Percentiles rank a stretch among this genome's conserved stretches.
Conservation (phyloP, 306 rosid genomes). For the Medicago lupulina region DNA sequence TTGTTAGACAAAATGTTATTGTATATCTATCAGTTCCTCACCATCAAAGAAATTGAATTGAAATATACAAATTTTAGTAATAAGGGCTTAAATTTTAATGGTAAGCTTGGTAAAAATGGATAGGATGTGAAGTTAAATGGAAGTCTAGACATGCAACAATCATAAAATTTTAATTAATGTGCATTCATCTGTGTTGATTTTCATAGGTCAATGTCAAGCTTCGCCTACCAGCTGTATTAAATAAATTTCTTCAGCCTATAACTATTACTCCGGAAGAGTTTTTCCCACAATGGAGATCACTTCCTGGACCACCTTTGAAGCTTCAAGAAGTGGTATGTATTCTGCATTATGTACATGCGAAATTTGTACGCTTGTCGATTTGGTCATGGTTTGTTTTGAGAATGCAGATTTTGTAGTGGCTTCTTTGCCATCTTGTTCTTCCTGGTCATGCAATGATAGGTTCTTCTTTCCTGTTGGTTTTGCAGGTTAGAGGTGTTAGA, state of each 20-base stretch:
- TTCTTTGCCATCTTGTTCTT: slow-evolving; percentile 18
- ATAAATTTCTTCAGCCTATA: slow-evolving; percentile 92
- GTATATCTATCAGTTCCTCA: not conserved
- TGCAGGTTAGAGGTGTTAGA: slow-evolving; percentile 96
- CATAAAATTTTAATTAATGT: slow-evolving; percentile 38
- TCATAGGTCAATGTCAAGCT: slow-evolving; percentile 84
- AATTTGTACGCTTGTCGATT: slow-evolving; percentile 21
- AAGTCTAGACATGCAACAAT: slow-evolving; percentile 8
- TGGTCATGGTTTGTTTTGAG: slow-evolving; percentile 9
- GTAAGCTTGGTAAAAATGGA: not conserved
- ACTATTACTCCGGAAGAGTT: slow-evolving; percentile 87
- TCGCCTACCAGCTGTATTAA: slow-evolving; percentile 90
- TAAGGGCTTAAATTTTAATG: slow-evolving; percentile 18
- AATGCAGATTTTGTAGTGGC: slow-evolving; percentile 1
- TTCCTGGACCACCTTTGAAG: slow-evolving; percentile 97
- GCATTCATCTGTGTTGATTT: slow-evolving; percentile 41
- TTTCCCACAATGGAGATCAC: slow-evolving; percentile 96
- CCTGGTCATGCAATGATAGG: slow-evolving; percentile 30
- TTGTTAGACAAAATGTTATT: slow-evolving; percentile 5
- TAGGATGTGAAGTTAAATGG: slow-evolving; percentile 29
- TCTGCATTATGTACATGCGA: slow-evolving; percentile 35
- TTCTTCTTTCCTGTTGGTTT: slow-evolving; percentile 48
- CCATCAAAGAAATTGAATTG: slow-evolving; percentile 1
- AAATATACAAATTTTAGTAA: not conserved
- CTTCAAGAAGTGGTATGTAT: slow-evolving; percentile 98